phyloP scores from a whole-genome alignment of 306 rosid species.

The Rosa rugosa region DNA sequence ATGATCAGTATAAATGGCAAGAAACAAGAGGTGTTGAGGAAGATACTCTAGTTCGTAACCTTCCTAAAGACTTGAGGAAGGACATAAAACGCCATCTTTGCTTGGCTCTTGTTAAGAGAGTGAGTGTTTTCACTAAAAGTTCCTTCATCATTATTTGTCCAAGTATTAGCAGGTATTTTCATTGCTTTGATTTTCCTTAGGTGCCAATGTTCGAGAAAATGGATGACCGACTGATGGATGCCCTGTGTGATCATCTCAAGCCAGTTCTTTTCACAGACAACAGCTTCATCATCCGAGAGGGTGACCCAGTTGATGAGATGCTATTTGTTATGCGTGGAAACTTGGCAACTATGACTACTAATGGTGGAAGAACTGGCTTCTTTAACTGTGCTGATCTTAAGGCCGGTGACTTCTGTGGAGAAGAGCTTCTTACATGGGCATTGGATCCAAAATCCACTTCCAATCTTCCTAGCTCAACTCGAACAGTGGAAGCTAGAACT shows the following conservation, averaged over 20 bases:
- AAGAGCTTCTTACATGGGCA: constrained; percentile 95
- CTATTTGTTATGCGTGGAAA: constrained; percentile 79
- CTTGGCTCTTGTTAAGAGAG: constrained; percentile 58
- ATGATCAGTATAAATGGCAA: constrained; percentile 90
- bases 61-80: constrained; percentile 86
- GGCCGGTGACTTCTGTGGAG: constrained; percentile 93
- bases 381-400: constrained; percentile 53
- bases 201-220: constrained; percentile 70
- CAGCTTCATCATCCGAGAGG: constrained; percentile 68
- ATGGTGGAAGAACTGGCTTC: constrained; percentile 76
- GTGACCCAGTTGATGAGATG: constrained; percentile 93
- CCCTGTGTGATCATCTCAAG: constrained; percentile 69
- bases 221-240: constrained; percentile 74
- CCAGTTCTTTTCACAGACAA: constrained; percentile 68
- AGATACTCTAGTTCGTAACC: constrained; percentile 59
- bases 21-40: constrained; percentile 88
- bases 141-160: neutral
- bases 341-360: constrained; percentile 53
- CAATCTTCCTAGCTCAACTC: constrained; percentile 68
- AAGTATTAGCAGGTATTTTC: neutral
- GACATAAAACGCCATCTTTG: constrained; percentile 91
- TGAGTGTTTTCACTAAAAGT: constrained; percentile 31
- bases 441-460: constrained; percentile 60
- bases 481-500: constrained; percentile 63
- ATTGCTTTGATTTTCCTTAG: constrained; percentile 32